Conservation (phyloP, 1,139 yeast species). For the Taiozyma onychis region DNA sequence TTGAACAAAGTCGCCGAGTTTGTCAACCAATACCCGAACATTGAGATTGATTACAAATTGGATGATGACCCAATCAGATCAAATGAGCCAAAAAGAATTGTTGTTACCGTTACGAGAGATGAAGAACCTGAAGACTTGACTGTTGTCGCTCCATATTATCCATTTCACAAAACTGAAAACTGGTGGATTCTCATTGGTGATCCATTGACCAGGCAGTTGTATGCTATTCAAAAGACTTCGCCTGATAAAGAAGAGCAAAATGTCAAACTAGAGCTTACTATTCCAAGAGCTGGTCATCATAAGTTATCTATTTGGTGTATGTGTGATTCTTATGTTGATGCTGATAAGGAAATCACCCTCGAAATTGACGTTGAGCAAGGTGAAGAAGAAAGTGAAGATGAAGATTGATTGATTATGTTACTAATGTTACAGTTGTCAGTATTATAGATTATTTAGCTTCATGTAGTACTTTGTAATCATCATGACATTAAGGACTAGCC, state of each 20-base stretch:
- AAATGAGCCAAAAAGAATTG: conserved; percentile 43
- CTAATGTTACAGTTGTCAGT: neutral
- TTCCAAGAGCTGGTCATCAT: conserved; percentile 59
- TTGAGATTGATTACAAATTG: conserved; percentile 57
- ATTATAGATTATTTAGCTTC: neutral
- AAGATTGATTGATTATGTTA: conserved; percentile 18
- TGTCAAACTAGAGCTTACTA: conserved; percentile 48
- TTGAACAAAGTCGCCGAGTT: conserved; percentile 70
- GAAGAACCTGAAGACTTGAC: conserved; percentile 66
- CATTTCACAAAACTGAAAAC: conserved; percentile 55
- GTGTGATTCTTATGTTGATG: conserved; percentile 88
- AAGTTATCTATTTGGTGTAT: conserved; percentile 73
- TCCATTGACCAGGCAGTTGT: conserved; percentile 49
- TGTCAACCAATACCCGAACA: conserved; percentile 84
- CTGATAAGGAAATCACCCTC: conserved; percentile 72
- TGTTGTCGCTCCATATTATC: conserved; percentile 53
- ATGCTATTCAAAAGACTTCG: conserved; percentile 66
- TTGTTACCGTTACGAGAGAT: conserved; percentile 59
- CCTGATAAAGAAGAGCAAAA: conserved; percentile 48
- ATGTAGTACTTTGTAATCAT: neutral
- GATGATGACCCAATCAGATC: conserved; percentile 35
- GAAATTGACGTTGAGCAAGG: conserved; percentile 40
- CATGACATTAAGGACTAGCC: neutral
- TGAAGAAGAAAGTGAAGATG: conserved; percentile 26
- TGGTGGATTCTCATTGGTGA: conserved; percentile 93